Base-by-base conservation (phyloP, 2,329 filamentous ascomycete genomes). In the Colletotrichum sojae region DNA sequence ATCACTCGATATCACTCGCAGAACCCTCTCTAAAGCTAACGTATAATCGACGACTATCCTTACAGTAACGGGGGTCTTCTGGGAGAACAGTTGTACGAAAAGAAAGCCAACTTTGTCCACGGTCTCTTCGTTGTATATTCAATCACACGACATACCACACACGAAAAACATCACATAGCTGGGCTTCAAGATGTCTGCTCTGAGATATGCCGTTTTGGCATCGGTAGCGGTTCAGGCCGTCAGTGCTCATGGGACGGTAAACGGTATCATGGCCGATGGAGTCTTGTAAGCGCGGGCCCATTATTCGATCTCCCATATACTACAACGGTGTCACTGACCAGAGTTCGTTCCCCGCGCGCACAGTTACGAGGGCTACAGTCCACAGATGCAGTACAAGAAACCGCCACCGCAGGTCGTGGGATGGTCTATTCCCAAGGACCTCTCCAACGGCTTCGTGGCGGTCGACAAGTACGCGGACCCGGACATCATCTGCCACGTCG, bases 401-500 rank as follows among this genome's bases (percentile, higher is more conserved):
- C 61, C 67, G 18, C 73, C 71, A 2, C 83, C 83, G 4, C 64
- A 69, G 18, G 68, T 69, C 16, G 56, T 64, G 6, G 70, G 70
- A n/a, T 71, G 70, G 70, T 69, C 67, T 16, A 62, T 58, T 10
- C 63, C 68, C 49, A 46, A 71, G 16, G 68, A 71, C 57, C 60
- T 71, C 9, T 71, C 73, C 72, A 77, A 77, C 60, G 77, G 79
- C 36, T 80, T 78, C 75, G 80, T 84, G 66, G 78, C 79, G 55
- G 82, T 83, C 43, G 80, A 76, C 63, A 73, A 73, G 45, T 79
- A 80, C 49, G 72, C 73, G 20, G 72, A 71, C 54, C 54, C 73
- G 18, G 79, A 81, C 61, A 83, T 83, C 63, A 78, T 78, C 73
- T 83, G 81, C 73, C 78, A 81, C 72, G 74, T 76, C n/a, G 75